Conservation (phyloP, 2,329 filamentous ascomycete genomes). For the Curvularia verruculosa region DNA sequence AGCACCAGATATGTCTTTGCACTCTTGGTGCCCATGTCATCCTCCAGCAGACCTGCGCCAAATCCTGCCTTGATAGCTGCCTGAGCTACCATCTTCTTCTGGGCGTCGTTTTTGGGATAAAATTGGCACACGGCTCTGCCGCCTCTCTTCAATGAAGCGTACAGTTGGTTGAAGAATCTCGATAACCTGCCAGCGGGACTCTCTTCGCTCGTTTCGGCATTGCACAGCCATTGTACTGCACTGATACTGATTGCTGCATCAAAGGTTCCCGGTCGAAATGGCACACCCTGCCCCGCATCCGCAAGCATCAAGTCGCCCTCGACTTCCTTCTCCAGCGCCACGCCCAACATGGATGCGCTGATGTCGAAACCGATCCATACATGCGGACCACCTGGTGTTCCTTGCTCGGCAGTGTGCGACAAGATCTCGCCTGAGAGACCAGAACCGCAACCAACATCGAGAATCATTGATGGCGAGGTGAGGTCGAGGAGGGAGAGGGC, state of each 20-base stretch:
- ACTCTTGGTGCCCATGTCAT: slow-evolving; percentile 96
- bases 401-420: slow-evolving; percentile 69
- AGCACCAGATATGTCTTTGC: slow-evolving; percentile 95
- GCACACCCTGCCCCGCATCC: slow-evolving; percentile 93
- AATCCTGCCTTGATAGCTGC: slow-evolving; percentile 95
- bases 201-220: slow-evolving; percentile 87
- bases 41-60: slow-evolving; percentile 90
- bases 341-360: slow-evolving; percentile 92
- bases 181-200: slow-evolving; percentile 77
- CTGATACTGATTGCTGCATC: slow-evolving; percentile 95
- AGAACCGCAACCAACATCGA: slow-evolving; percentile 96
- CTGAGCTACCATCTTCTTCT: slow-evolving; percentile 88
- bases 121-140: slow-evolving; percentile 95
- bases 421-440: slow-evolving; percentile 95
- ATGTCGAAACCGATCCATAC: slow-evolving; percentile 98
- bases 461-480: slow-evolving; percentile 78
- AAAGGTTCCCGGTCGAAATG: slow-evolving; percentile 89
- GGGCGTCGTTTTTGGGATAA: slow-evolving; percentile 93
- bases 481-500: slow-evolving; percentile 91
- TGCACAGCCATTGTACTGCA: slow-evolving; percentile 98
- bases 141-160: slow-evolving; percentile 80
- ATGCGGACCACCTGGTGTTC: slow-evolving; percentile 76
- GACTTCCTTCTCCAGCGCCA: slow-evolving; percentile 88
- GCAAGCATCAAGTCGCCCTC: slow-evolving; percentile 93
- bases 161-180: slow-evolving; percentile 91